Conservation (phyloP, 2,329 filamentous ascomycete species). For the Phialocephala subalpina region DNA sequence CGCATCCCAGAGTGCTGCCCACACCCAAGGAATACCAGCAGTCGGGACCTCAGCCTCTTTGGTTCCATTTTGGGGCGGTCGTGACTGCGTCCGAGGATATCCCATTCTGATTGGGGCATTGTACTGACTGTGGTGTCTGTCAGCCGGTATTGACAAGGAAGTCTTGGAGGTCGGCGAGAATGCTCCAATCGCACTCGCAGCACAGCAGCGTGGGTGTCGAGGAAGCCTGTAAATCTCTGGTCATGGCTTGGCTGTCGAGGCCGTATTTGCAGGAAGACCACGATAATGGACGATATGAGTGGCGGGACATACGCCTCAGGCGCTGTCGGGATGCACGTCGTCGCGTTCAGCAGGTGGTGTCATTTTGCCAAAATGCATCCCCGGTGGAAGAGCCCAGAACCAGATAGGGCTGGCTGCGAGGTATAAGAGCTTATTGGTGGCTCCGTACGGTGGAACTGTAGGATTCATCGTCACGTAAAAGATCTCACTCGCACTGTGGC, state of each 20-base stretch:
- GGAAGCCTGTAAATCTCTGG: neutral
- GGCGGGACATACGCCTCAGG: neutral
- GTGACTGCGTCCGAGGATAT: neutral
- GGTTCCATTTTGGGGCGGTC: slow-evolving; percentile 21
- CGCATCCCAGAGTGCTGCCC: slow-evolving; percentile 4
- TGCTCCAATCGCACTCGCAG: slow-evolving; percentile 5
- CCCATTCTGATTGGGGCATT: neutral
- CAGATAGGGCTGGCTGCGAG: neutral
- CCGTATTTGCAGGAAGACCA: neutral
- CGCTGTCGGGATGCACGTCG: slow-evolving; percentile 2
- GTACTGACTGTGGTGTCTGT: slow-evolving; percentile 9
- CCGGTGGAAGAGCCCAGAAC: neutral
- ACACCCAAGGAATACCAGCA: slow-evolving; percentile 14
- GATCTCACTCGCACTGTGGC: neutral
- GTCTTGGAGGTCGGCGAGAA: neutral
- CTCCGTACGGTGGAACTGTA: neutral
- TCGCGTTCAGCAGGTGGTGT: slow-evolving; percentile 4
- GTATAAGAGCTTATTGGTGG: neutral
- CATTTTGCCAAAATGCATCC: slow-evolving; percentile 11
- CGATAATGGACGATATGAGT: neutral
- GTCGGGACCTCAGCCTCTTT: slow-evolving; percentile 26
- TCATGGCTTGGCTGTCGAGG: neutral
- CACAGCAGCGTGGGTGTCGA: neutral
- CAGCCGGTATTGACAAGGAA: neutral
- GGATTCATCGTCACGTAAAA: neutral